Evolutionary conservation across 768 basidiomycete species (phyloP), one percentile per base, ranked within the genome.

Genomic region (Tulasnella sp.): DNA sequence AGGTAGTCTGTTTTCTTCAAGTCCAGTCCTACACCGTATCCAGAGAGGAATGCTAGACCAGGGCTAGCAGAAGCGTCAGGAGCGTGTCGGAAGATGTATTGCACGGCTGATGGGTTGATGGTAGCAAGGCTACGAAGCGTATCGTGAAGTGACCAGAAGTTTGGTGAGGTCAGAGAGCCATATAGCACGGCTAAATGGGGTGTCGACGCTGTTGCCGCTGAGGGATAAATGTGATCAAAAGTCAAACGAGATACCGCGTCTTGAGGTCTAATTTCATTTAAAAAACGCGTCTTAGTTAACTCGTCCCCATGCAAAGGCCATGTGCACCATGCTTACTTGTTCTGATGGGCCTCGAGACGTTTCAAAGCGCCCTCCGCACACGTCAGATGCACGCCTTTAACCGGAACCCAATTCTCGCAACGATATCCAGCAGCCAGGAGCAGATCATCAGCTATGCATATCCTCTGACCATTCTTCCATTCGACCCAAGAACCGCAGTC

Each of bases 1-100:
- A 97, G 79, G 68, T 98, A 99, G 66, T 99, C 96, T 78, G 82
- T 96, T 74, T 94, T 96, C 76, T 99, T 99, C 65, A 99, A 72
- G 65, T 95, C 91, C 55, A 99, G 74, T 21, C 86, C 78, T 5
- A 94, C 94, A 2, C 96, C 96, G 65, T 91, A 99, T 3, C 95
- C 95, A 2, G 86, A 83, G 7, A 99, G 73, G 66, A 78, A 76
- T 60, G 72, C 78, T 3, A 72, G 68, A 21, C 70, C 64, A 0
- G 66, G 66, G 0, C 65, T 51, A 8, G 30, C 19, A 65, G 66
- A 0, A 67, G 63, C 10, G 58, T 60, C 4, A 2, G 80, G 75
- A 2, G 85, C 82, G 58, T 82, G 80, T n/a, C 92, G 80, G 53
- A 92, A 77, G 29, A 93, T 76, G 66, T 91, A 93, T 70, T 85